These are phyloP conservation scores for Verticillium longisporum DNA, from an alignment of 2,329 filamentous ascomycete genomes.

Conservation along the genomic window DNA sequence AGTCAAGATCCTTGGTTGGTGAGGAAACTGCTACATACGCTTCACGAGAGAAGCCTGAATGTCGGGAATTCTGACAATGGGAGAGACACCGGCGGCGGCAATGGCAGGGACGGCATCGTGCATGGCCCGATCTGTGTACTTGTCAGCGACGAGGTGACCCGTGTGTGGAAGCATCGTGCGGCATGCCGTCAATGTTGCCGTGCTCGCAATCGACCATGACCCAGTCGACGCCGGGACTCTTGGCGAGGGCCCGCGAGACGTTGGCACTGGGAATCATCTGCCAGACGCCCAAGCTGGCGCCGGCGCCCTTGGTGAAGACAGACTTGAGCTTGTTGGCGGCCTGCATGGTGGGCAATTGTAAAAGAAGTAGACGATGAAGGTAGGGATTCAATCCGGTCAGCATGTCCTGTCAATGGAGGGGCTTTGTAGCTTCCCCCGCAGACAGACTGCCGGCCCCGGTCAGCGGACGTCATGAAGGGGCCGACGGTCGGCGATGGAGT, in stretches of 20 bases:
- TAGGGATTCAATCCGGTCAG: too few species aligned
- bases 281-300: slow-evolving; percentile 51
- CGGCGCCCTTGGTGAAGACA: slow-evolving; percentile 38
- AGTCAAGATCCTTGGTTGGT: background rate
- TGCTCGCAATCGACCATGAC: slow-evolving; percentile 54
- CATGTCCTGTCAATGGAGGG: background rate
- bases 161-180: too few species aligned
- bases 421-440: background rate
- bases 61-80: slow-evolving; percentile 46
- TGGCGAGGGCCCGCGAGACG: slow-evolving; percentile 51
- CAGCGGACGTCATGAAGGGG: background rate
- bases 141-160: background rate
- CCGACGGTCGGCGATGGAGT: background rate
- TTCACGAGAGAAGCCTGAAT: slow-evolving; percentile 51
- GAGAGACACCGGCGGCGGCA: slow-evolving; percentile 35
- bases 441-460: background rate
- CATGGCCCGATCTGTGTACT: slow-evolving; percentile 36
- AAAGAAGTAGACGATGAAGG: background rate
- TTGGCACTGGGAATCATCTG: slow-evolving; percentile 58
- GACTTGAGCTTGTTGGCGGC: slow-evolving; percentile 40
- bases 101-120: slow-evolving; percentile 48
- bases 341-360: slow-evolving; percentile 26
- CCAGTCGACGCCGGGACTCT: slow-evolving; percentile 57
- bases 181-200: slow-evolving; percentile 45
- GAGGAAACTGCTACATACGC: slow-evolving; percentile 28